Evolutionary conservation across 2,329 filamentous ascomycete species (phyloP), one percentile per base, ranked within the genome.

Genomic region (Helicocarpus griseus): DNA sequence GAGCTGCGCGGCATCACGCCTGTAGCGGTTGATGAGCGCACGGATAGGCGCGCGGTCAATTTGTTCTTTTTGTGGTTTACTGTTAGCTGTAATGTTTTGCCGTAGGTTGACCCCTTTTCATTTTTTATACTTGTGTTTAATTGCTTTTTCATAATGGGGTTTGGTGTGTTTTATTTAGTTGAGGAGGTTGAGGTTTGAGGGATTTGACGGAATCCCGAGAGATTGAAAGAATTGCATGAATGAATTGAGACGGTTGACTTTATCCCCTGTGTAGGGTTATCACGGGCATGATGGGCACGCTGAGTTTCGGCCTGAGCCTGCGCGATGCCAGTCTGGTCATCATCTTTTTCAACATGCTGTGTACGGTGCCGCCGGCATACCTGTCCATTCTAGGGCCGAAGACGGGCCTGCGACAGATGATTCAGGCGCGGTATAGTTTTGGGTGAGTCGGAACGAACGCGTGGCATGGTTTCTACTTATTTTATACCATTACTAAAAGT

Each of bases 1-100:
- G 77, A 79, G 56, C 71, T 76, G 54, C 76, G 77, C 54, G 80
- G 80, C 3, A 73, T 80, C 58, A 73, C 71, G 52, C 80, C 80
- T 0, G 77, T 83, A 21, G 76, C 78, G 1, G 54, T 74, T 21
- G 74, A 79, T 50, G 68, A 78, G 54, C 70, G 80, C 39, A 81
- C 73, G 1, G 72, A 77, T 54, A 79, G 69, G 7, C 69, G 72
- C 33, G 77, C 77, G 56, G 71, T 71, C 63, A 77, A 79, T 54
- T 69, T 83, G 43, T 82, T 83, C 59, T 51, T 55, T 33, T 40
- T 57, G 39, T 81, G 80, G 71, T 80, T 81, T 60, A 79, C 77
- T 19, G 74, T 79, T 53, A 73, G 79, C 51, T 69, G 78, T 40
- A 80, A 77, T 59, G 69, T 81, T 6, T 60, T 83, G 29, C 79